These are phyloP conservation scores for Russula ochroleuca DNA, from an alignment of 768 basidiomycete genomes.

Conservation along the genomic window DNA sequence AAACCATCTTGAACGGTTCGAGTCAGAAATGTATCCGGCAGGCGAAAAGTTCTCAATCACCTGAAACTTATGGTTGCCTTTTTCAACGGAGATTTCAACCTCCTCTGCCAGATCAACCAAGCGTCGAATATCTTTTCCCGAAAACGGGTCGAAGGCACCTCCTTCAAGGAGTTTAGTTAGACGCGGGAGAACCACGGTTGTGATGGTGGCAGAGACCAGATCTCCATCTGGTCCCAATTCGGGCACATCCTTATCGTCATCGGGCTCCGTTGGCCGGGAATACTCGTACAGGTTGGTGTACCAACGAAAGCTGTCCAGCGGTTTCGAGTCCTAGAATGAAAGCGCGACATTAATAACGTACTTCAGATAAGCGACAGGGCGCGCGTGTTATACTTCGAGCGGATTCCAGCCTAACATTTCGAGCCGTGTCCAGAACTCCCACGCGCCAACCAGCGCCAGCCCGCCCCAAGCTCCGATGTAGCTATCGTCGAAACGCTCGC, in stretches of 20 bases:
- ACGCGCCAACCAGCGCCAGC: constrained; percentile 77
- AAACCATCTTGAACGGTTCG: constrained; percentile 44
- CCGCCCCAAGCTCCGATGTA: constrained; percentile 90
- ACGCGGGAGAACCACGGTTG: constrained; percentile 75
- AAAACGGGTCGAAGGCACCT: constrained; percentile 84
- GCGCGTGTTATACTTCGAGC: constrained; percentile 52
- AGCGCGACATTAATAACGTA: constrained; percentile 12
- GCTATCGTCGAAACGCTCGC: constrained; percentile 69
- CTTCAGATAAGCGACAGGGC: not conserved
- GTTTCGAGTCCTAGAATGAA: constrained; percentile 43
- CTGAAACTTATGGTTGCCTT: constrained; percentile 59
- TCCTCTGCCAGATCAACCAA: constrained; percentile 76
- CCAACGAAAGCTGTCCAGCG: constrained; percentile 81
- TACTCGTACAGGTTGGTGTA: constrained; percentile 75
- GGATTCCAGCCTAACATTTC: constrained; percentile 89
- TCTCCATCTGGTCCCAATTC: constrained; percentile 82
- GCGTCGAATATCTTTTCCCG: constrained; percentile 53
- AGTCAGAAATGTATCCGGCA: constrained; percentile 3
- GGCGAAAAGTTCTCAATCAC: constrained; percentile 36
- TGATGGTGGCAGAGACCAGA: constrained; percentile 80
- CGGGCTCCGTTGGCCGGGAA: constrained; percentile 38
- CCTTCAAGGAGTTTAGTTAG: constrained; percentile 67
- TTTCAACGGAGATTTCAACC: constrained; percentile 68
- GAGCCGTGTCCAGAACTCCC: constrained; percentile 92
- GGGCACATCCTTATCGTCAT: constrained; percentile 41